These are phyloP conservation scores for Ophiostoma quercus DNA, from an alignment of 2,329 filamentous ascomycete species.

Conservation along the genomic window DNA sequence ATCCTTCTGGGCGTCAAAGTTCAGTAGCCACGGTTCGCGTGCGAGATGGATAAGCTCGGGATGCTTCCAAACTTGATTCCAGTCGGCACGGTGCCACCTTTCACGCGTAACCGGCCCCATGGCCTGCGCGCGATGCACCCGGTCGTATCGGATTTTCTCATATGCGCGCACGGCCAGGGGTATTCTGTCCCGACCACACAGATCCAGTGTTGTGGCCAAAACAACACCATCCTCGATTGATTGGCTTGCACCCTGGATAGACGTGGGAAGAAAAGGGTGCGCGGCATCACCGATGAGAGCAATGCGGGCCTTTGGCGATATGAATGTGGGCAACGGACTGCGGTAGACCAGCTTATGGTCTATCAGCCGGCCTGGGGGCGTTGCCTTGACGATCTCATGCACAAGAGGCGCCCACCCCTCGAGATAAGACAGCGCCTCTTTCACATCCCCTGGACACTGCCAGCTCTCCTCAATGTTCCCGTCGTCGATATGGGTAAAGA, in stretches of 20 bases:
- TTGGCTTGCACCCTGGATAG: background rate
- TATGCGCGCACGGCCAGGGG: background rate
- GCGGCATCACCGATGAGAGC: background rate
- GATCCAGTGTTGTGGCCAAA: background rate
- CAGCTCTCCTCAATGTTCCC: background rate
- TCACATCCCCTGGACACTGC: background rate
- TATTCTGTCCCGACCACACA: background rate
- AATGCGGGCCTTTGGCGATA: background rate
- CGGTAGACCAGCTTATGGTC: background rate
- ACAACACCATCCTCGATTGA: background rate
- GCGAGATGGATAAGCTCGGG: background rate
- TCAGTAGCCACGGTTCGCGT: background rate
- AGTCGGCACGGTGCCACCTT: background rate
- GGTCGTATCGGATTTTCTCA: background rate
- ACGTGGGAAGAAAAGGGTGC: background rate
- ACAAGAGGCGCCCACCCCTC: background rate
- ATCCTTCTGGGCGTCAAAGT: conserved; percentile 1
- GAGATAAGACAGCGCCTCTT: background rate
- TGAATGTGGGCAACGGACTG: background rate
- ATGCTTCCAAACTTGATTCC: background rate
- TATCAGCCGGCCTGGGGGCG: background rate
- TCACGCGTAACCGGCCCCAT: background rate
- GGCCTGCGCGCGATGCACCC: background rate
- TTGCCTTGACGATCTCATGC: background rate
- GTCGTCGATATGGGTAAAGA: background rate